These are phyloP conservation scores for Yamadazyma nakazawae DNA, from an alignment of 805 yeast genomes.

Conservation along the genomic window DNA sequence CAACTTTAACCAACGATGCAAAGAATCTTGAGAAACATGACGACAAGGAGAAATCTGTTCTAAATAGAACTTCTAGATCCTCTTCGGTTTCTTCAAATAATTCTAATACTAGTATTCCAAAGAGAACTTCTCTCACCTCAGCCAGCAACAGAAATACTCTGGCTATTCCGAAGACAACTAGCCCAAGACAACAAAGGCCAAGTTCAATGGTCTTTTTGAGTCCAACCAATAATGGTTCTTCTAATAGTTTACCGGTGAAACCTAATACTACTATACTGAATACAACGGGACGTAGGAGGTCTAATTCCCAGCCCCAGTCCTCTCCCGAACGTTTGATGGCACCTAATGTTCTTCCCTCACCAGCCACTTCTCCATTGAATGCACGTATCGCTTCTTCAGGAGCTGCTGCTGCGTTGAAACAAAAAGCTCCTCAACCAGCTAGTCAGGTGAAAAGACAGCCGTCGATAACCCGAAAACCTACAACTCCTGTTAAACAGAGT, in stretches of 20 bases:
- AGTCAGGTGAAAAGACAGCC: neutral
- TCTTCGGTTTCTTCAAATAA: slow-evolving; percentile 23
- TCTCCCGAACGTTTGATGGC: slow-evolving; percentile 5
- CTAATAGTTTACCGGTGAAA: slow-evolving; percentile 6
- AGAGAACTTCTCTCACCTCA: slow-evolving; percentile 19
- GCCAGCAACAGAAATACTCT: slow-evolving; percentile 15
- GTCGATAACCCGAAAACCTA: slow-evolving; percentile 2
- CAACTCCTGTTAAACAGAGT: slow-evolving; percentile 3
- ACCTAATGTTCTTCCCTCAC: neutral
- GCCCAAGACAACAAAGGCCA: slow-evolving; percentile 18
- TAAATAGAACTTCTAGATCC: slow-evolving; percentile 22
- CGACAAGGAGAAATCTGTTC: slow-evolving; percentile 1
- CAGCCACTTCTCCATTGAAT: slow-evolving; percentile 5
- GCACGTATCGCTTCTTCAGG: slow-evolving; percentile 24
- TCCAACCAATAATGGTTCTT: slow-evolving; percentile 1
- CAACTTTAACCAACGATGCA: slow-evolving; percentile 5
- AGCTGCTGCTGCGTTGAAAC: slow-evolving; percentile 32
- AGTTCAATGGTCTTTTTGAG: slow-evolving; percentile 25
- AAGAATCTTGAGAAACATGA: slow-evolving; percentile 18
- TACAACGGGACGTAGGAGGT: slow-evolving; percentile 23
- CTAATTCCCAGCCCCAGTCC: slow-evolving; percentile 36
- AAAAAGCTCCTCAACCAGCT: slow-evolving; percentile 8
- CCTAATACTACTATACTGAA: neutral
- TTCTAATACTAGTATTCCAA: slow-evolving; percentile 8
- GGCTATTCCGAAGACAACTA: slow-evolving; percentile 6